Evolutionary conservation across 768 basidiomycete species (phyloP), one percentile per base, ranked within the genome.

Genomic region (Multifurca ochricompacta): DNA sequence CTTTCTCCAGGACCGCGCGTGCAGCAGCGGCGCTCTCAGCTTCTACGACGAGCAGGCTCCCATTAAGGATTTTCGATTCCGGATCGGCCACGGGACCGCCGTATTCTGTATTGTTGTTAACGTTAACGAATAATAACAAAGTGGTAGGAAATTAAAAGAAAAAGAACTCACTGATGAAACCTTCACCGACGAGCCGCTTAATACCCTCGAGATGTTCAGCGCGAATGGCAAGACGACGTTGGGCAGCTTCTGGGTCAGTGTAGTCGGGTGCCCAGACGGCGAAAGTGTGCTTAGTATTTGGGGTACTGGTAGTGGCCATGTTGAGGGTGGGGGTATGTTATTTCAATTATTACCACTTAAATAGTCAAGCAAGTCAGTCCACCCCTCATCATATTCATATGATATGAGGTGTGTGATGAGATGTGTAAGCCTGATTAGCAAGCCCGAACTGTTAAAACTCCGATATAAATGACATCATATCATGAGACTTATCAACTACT

Each of bases 41-140:
- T 61, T 83, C 74, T 48, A 71, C 75, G 21, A 85, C 69, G 39
- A 83, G 69, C 53, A 74, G 66, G 0, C 81, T 84, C n/a, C 81
- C 83, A 32, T 81, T 67, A 68, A 86, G 73, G 64, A 79, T 82
- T 66, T 74, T 45, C 30, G 30, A 28, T 4, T 13, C 31, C 1
- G 45, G 37, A 27, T 53, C 53, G 6, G 37, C 23, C n/a, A 39
- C 3, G 30, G 53, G 45, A 6, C 37, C 53, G n/a, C 21, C 53
- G 1, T 34, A 5, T 30, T 41, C 53, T 53, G n/a, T 41, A n/a
- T n/a, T n/a, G n/a, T n/a, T n/a, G n/a, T n/a, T n/a, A n/a, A n/a
- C 3, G 4, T 23, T 6, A 4, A 6, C n/a, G n/a, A 32, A 23
- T 13, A 19, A 13, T 76, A 69, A 10, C 71, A 71, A 13, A 66